Base-by-base conservation (phyloP, 106 monocot genomes). In the Iris macrosiphon region DNA sequence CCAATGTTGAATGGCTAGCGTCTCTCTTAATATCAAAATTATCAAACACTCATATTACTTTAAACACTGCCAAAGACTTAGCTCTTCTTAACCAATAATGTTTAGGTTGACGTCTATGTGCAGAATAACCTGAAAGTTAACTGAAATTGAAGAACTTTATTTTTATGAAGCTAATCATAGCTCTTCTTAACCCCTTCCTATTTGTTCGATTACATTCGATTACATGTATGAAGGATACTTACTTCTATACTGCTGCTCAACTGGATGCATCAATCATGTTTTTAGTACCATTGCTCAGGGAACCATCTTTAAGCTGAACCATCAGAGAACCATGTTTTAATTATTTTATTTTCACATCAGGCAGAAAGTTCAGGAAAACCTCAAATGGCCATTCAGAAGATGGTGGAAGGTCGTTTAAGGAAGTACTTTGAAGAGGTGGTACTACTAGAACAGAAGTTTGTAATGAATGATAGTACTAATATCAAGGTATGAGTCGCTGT, bases 341-440 rank as follows among this genome's bases (percentile, higher is more conserved):
- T 7, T 14, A 44, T 26, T 13, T 22, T 3, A 15, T 35, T 45
- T 38, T 7, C 24, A 16, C 57, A 19, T 50, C 67, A 96, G 95
- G 95, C 89, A 32, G 85, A 82, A 78, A 79, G 76, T 39, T 79
- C 82, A 41, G 90, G 90, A 6, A 96, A 96, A 48, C 65, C 95
- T 45, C 85, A 76, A 59, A 83, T 83, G 68, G 77, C 86, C 0
- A 80, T 90, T 43, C 89, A 96, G 55, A 96, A 90, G 64, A 96
- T 96, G 95, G 76, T 90, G 31, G 95, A 96, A 71, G 95, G 95
- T 50, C 89, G 95, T 43, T 57, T 96, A 40, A 76, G 86, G 60
- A 96, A 96, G 57, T 96, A 96, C 49, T 90, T 74, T 67, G 95
- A 96, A 77, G 95, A 96, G 43, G 79, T 82, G 16, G 89, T 90